Evolutionary conservation across 768 basidiomycete genomes (phyloP).

Genomic region (Agaricus subrufescens): DNA sequence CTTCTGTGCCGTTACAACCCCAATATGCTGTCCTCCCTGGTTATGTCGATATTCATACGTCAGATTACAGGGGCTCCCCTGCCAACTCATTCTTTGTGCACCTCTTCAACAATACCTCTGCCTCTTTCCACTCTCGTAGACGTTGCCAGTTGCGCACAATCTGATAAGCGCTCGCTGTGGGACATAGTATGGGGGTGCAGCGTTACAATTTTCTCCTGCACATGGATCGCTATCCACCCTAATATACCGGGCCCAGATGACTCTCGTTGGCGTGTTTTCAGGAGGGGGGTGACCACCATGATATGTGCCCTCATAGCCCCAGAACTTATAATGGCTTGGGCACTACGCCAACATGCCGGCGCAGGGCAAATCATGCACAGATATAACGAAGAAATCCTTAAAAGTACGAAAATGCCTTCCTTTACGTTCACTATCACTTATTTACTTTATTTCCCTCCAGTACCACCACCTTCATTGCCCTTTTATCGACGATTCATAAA

Average conservation of each 20-base stretch:
- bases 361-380: not conserved
- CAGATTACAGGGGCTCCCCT: not conserved
- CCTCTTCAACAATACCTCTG: not conserved
- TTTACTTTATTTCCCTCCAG: not conserved
- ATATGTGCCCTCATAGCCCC: slow-evolving; percentile 1
- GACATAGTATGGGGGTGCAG: slow-evolving; percentile 10
- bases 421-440: not conserved
- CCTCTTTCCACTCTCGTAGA: not conserved
- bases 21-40: not conserved
- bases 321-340: slow-evolving; percentile 8
- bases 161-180: not conserved
- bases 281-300: not conserved
- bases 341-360: slow-evolving; percentile 5
- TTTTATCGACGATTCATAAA: not conserved
- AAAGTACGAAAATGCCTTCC: not conserved
- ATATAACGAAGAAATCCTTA: not conserved
- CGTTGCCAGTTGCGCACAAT: not conserved
- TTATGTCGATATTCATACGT: not conserved
- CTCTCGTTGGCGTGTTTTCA: slow-evolving; percentile 1
- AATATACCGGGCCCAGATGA: slow-evolving; percentile 6
- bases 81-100: not conserved
- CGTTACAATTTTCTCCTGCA: slow-evolving; percentile 8
- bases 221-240: slow-evolving; percentile 10
- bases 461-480: not conserved
- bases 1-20: too few species aligned